Conservation (phyloP, 345 rosid species). For the Durio zibethinus region DNA sequence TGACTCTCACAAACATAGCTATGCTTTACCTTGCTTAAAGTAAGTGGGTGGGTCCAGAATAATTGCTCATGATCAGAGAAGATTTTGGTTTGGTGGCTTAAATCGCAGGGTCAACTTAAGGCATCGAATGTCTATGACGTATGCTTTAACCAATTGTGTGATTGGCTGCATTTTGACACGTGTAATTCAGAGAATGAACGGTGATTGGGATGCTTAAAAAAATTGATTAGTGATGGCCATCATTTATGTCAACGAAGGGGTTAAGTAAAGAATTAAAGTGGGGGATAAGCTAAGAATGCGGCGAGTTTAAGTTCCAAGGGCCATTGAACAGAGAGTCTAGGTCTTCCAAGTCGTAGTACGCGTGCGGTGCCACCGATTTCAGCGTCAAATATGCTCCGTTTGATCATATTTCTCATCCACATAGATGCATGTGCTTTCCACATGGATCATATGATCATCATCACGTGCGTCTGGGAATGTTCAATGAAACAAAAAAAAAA, state of each 20-base stretch:
- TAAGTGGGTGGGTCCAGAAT: slow-evolving; percentile 3
- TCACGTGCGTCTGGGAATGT: slow-evolving; percentile 28
- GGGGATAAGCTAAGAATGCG: slow-evolving; percentile 31
- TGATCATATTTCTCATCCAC: slow-evolving; percentile 36
- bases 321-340: slow-evolving; percentile 37
- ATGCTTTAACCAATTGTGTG: background rate
- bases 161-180: slow-evolving; percentile 8
- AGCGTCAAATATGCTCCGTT: slow-evolving; percentile 36
- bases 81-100: background rate
- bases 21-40: background rate
- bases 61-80: background rate
- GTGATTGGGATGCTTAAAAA: background rate
- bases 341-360: slow-evolving; percentile 1
- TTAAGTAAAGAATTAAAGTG: background rate
- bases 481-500: too few species aligned
- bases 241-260: too few species aligned
- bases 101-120: background rate
- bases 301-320: slow-evolving; percentile 51
- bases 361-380: slow-evolving; percentile 46
- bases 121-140: background rate
- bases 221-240: background rate
- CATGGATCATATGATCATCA: slow-evolving; percentile 23
- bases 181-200: background rate
- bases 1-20: background rate
- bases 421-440: slow-evolving; percentile 32